Conservation (phyloP, 371 early-diverging fungal species). For the Mucor lusitanicus region DNA sequence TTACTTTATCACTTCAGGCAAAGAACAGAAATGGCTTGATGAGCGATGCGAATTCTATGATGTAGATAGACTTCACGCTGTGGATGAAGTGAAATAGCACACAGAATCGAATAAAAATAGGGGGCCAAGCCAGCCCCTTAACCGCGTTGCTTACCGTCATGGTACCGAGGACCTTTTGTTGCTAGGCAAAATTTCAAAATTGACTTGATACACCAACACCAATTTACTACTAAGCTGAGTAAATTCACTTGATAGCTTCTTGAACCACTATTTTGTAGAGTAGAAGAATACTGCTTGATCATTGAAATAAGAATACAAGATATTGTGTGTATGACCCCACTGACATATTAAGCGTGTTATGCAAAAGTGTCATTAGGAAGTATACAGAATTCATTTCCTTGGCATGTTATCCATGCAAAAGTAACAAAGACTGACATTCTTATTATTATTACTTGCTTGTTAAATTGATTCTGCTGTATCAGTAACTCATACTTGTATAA, state of each 20-base stretch:
- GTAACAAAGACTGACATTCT: too few species aligned
- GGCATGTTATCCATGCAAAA: too few species aligned
- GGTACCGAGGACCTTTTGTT: neutral
- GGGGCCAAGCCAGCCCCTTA: neutral
- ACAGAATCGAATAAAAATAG: neutral
- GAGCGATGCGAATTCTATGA: slow-evolving; percentile 26
- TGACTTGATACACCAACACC: neutral
- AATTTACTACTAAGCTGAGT: neutral
- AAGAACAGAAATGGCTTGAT: slow-evolving; percentile 31
- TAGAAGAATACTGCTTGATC: too few species aligned
- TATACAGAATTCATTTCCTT: too few species aligned
- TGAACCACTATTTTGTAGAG: neutral
- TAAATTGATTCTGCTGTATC: too few species aligned
- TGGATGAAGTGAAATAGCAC: neutral
- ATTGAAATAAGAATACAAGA: too few species aligned
- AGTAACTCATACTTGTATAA: too few species aligned
- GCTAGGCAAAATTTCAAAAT: neutral
- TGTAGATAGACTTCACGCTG: slow-evolving; percentile 8
- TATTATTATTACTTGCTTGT: too few species aligned
- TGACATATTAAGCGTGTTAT: too few species aligned
- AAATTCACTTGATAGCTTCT: neutral
- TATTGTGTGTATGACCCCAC: too few species aligned
- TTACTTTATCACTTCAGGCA: slow-evolving; percentile 8
- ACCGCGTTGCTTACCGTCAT: neutral
- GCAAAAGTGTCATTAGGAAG: too few species aligned